Conservation (phyloP, 2,329 filamentous ascomycete species). For the Neopestalotiopsis rosae region DNA sequence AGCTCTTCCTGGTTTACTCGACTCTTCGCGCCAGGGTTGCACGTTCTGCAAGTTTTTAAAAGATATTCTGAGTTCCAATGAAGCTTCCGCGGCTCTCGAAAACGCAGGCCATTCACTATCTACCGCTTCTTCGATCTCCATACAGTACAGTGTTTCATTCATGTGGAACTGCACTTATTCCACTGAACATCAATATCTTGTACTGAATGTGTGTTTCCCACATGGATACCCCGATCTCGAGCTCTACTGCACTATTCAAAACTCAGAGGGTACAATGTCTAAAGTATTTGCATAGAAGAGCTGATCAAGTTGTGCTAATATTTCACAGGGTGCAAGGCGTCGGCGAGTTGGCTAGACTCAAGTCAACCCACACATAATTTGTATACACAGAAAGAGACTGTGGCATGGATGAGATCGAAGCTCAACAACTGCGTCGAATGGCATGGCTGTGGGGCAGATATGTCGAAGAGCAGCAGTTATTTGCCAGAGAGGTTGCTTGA, state of each 20-base stretch:
- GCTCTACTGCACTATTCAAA: too few species aligned
- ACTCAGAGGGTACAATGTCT: too few species aligned
- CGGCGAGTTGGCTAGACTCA: neutral
- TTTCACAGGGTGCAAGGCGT: too few species aligned
- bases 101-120: too few species aligned
- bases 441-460: neutral
- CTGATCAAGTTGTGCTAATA: too few species aligned
- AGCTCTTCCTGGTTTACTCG: neutral
- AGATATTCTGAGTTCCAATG: neutral
- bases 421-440: neutral
- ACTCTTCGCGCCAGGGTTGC: neutral
- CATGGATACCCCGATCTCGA: too few species aligned
- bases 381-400: neutral
- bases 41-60: neutral
- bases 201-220: too few species aligned
- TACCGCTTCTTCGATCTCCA: too few species aligned
- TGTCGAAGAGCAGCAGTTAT: neutral
- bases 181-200: neutral
- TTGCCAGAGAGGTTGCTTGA: neutral
- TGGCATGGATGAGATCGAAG: neutral
- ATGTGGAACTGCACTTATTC: neutral
- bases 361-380: neutral
- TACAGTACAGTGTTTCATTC: fast-evolving
- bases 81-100: too few species aligned
- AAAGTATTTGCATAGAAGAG: too few species aligned